phyloP scores from a whole-genome alignment of 352 stramenopile genomes.

The Phytophthora pisi region DNA sequence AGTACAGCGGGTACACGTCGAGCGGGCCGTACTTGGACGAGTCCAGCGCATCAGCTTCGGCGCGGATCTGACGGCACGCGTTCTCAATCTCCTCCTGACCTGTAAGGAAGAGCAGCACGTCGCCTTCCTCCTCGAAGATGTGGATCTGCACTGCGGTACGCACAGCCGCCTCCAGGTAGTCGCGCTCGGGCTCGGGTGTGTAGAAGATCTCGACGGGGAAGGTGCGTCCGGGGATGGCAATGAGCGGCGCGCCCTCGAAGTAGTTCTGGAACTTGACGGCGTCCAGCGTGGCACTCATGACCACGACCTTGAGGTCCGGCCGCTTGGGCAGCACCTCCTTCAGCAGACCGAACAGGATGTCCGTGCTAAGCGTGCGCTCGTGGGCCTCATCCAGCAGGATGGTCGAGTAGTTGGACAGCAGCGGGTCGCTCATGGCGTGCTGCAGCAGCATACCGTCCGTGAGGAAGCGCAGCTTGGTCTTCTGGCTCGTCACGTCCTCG shows the following conservation, averaged over 20 bases:
- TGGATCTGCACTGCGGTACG: conserved; percentile 95
- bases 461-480: conserved; percentile 85
- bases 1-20: conserved; percentile 97
- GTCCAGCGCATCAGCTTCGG: conserved; percentile 85
- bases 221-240: conserved; percentile 95
- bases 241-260: conserved; percentile 94
- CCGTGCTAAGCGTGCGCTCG: conserved; percentile 96
- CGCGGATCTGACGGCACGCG: conserved; percentile 94
- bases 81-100: conserved; percentile 99
- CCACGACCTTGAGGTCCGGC: conserved; percentile 97
- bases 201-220: conserved; percentile 99
- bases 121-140: conserved; percentile 95
- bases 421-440: conserved; percentile 96
- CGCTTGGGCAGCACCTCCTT: conserved; percentile 96
- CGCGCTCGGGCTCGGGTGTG: conserved; percentile 95
- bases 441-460: conserved; percentile 97
- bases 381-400: conserved; percentile 99
- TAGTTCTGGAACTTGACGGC: conserved; percentile 96
- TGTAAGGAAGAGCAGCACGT: conserved; percentile 99
- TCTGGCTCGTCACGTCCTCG: conserved; percentile 93
- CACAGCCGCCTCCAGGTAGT: conserved; percentile 97
- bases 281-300: conserved; percentile 99
- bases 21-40: conserved; percentile 95
- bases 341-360: conserved; percentile 98
- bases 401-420: conserved; percentile 95